These are phyloP conservation scores for Plenodomus tracheiphilus DNA, from an alignment of 2,329 filamentous ascomycete species.

Conservation along the genomic window DNA sequence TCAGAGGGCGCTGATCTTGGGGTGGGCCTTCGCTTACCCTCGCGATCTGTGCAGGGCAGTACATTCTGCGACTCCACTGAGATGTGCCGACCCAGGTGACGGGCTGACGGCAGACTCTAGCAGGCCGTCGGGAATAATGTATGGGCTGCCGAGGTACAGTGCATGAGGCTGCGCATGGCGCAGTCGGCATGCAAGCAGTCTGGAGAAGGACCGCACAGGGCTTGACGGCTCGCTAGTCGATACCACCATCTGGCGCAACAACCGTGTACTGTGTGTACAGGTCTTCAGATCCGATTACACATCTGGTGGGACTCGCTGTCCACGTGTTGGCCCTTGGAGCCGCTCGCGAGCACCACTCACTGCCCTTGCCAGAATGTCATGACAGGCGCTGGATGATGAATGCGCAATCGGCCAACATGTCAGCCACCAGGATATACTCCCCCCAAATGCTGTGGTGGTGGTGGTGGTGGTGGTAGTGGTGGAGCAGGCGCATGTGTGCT, in stretches of 20 bases:
- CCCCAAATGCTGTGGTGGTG: too few species aligned
- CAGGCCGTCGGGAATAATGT: conserved; percentile 5
- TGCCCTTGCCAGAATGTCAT: too few species aligned
- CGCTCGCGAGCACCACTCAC: neutral
- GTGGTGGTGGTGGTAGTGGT: conserved; percentile 1
- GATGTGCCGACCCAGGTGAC: neutral
- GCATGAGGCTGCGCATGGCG: neutral
- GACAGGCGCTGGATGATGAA: neutral
- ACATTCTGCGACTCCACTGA: too few species aligned
- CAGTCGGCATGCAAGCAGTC: neutral
- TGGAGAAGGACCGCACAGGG: neutral
- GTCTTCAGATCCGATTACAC: conserved; percentile 3
- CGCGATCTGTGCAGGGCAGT: neutral
- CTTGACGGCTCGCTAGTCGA: neutral
- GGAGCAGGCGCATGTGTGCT: neutral
- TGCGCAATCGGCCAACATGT: neutral
- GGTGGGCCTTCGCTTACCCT: conserved; percentile 7
- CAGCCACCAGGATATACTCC: neutral
- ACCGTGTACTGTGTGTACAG: too few species aligned
- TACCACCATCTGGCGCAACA: too few species aligned
- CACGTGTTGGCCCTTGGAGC: conserved; percentile 4
- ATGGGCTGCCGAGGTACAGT: conserved; percentile 7
- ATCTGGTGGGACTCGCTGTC: conserved; percentile 1
- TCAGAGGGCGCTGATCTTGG: conserved; percentile 9
- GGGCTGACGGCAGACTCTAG: conserved; percentile 2